These are phyloP conservation scores for Backusella macrospora DNA, from an alignment of 192 early-diverging fungal genomes.

Conservation along the genomic window DNA sequence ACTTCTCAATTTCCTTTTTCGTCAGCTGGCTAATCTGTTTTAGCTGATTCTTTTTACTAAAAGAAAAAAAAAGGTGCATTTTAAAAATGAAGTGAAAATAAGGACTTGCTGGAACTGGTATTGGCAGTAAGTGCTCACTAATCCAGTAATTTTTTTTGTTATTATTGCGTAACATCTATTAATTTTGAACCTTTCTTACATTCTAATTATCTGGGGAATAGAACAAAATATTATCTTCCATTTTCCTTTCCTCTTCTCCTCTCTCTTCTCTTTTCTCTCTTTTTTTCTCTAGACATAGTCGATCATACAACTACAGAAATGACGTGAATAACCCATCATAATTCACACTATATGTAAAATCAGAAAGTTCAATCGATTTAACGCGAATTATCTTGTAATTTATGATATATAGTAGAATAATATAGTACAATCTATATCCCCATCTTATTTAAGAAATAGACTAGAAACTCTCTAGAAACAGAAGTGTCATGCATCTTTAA, in stretches of 20 bases:
- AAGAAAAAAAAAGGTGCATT: slow-evolving; percentile 14
- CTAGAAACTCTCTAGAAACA: background rate
- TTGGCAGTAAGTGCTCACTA: slow-evolving; percentile 24
- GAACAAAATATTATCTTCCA: background rate
- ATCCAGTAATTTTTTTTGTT: slow-evolving; percentile 18
- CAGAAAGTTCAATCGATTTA: background rate
- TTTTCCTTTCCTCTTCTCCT: slow-evolving; percentile 1
- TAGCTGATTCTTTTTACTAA: slow-evolving; percentile 25
- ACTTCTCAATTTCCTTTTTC: slow-evolving; percentile 17
- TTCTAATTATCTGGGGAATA: background rate
- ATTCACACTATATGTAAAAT: background rate
- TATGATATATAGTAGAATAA: background rate
- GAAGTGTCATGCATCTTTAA: slow-evolving; percentile 13
- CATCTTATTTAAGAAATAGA: background rate
- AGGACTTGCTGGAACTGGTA: slow-evolving; percentile 7
- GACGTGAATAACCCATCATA: background rate
- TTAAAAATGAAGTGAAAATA: slow-evolving; percentile 10
- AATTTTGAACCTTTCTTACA: background rate
- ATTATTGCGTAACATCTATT: background rate
- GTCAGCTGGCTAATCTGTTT: slow-evolving; percentile 24
- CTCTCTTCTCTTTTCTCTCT: background rate
- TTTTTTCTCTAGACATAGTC: background rate
- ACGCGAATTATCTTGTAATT: background rate
- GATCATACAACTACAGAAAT: background rate
- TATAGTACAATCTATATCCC: background rate